Evolutionary conservation across 2,329 filamentous ascomycete species (phyloP).

Genomic region (Botryotinia globosa): DNA sequence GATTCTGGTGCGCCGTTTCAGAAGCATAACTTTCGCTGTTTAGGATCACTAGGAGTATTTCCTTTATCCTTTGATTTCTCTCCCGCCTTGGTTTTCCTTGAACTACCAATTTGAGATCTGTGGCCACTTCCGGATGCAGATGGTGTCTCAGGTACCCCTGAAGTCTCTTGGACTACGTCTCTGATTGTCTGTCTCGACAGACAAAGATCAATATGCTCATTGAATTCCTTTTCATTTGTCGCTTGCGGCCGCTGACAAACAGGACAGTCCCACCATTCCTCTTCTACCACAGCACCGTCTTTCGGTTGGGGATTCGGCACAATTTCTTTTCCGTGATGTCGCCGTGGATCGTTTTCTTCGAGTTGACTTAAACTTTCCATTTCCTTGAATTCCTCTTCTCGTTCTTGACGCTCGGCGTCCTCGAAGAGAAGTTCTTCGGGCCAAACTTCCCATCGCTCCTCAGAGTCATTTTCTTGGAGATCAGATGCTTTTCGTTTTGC

Average conservation of each 20-base stretch:
- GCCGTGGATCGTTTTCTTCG: slow-evolving; percentile 34
- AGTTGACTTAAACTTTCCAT: slow-evolving; percentile 58
- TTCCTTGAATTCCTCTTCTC: slow-evolving; percentile 59
- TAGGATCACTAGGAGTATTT: slow-evolving; percentile 15
- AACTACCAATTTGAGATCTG: not conserved
- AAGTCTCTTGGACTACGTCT: slow-evolving; percentile 65
- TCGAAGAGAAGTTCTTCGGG: slow-evolving; percentile 63
- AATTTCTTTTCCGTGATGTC: slow-evolving; percentile 53
- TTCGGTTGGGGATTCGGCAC: slow-evolving; percentile 43
- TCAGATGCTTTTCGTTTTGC: slow-evolving; percentile 42
- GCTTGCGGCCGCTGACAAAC: slow-evolving; percentile 77
- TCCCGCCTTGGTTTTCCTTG: not conserved
- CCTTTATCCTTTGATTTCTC: slow-evolving; percentile 16
- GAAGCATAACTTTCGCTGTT: slow-evolving; percentile 19
- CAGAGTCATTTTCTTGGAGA: slow-evolving; percentile 42
- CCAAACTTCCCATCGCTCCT: slow-evolving; percentile 63
- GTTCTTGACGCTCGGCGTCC: slow-evolving; percentile 56
- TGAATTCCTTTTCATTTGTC: slow-evolving; percentile 75
- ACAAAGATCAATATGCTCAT: slow-evolving; percentile 89
- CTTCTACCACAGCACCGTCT: slow-evolving; percentile 33
- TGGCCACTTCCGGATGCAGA: not conserved
- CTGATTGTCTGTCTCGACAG: slow-evolving; percentile 83
- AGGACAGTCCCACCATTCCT: slow-evolving; percentile 77
- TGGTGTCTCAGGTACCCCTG: not conserved
- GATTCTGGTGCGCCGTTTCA: not conserved